phyloP scores from a whole-genome alignment of 257 asterid species.

The Nicotiana paniculata region DNA sequence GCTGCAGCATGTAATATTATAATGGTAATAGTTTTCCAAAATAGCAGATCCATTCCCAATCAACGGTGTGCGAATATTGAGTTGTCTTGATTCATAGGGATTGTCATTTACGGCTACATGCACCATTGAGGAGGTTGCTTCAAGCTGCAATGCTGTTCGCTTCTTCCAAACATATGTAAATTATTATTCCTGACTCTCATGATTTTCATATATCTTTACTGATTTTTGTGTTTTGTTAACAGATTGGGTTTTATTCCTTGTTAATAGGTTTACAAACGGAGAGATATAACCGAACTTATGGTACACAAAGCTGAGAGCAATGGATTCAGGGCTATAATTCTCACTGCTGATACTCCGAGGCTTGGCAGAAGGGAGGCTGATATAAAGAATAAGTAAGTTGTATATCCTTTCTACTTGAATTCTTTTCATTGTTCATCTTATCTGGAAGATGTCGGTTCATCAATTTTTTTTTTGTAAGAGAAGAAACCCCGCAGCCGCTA shows the following conservation, averaged over 20 bases:
- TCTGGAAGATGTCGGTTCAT: background rate
- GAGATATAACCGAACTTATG: slow-evolving; percentile 49
- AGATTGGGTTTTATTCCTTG: background rate
- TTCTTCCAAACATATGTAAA: slow-evolving; percentile 61
- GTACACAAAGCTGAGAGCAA: slow-evolving; percentile 59
- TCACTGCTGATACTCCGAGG: slow-evolving; percentile 53
- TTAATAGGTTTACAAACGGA: slow-evolving; percentile 41
- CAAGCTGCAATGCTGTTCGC: slow-evolving; percentile 57
- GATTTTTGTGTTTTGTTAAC: background rate
- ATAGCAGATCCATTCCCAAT: background rate
- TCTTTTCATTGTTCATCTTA: background rate
- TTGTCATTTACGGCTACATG: slow-evolving; percentile 49
- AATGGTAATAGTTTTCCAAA: slow-evolving; percentile 35
- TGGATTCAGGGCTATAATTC: slow-evolving; percentile 54
- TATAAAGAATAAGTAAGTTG: slow-evolving; percentile 45
- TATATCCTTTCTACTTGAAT: background rate
- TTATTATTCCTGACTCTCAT: background rate
- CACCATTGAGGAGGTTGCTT: slow-evolving; percentile 59
- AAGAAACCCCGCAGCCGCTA: too few relatives aligned
- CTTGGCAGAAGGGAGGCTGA: slow-evolving; percentile 60
- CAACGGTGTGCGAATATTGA: background rate
- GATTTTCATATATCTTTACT: background rate
- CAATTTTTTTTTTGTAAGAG: too few relatives aligned
- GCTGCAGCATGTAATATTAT: slow-evolving; percentile 48
- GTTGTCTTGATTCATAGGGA: slow-evolving; percentile 21